Conservation (phyloP, 805 yeast genomes). For the Kodamaea kakaduensis region DNA sequence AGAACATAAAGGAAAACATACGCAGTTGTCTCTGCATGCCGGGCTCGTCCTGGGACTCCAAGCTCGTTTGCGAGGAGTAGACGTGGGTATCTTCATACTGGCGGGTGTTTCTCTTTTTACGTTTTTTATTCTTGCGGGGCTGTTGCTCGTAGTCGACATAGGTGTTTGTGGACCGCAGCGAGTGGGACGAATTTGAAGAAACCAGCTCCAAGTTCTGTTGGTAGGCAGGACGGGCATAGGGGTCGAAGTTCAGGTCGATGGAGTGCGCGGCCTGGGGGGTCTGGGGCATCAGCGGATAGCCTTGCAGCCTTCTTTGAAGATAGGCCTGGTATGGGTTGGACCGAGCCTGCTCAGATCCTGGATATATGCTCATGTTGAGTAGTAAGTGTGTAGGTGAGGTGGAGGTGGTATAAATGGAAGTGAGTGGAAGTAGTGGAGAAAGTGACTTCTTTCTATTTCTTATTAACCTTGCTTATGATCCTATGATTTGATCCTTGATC, state of each 20-base stretch:
- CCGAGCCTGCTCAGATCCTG: no score
- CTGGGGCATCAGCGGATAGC: slow-evolving; percentile 8
- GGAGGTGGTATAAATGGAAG: no score
- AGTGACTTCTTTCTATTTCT: no score
- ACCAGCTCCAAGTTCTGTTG: slow-evolving; percentile 7
- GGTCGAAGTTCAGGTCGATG: slow-evolving; percentile 5
- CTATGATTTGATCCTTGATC: no score
- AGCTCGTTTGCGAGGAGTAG: slow-evolving; percentile 12
- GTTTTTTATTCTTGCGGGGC: slow-evolving; percentile 4
- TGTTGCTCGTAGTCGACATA: slow-evolving; percentile 14
- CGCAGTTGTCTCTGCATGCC: slow-evolving; percentile 46
- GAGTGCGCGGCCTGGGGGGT: slow-evolving; percentile 6
- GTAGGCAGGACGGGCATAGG: slow-evolving; percentile 3
- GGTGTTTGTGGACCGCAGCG: slow-evolving; percentile 13
- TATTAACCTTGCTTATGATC: no score
- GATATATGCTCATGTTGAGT: no score
- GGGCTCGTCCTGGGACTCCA: slow-evolving; percentile 8
- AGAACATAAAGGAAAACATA: slow-evolving; percentile 46
- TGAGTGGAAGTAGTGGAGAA: no score
- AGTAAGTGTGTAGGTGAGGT: no score
- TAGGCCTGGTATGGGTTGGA: slow-evolving; percentile 6
- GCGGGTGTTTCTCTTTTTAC: slow-evolving; percentile 7
- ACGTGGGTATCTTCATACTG: slow-evolving; percentile 2
- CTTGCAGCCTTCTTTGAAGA: slow-evolving; percentile 6
- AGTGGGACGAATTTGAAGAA: slow-evolving; percentile 10